Conservation (phyloP, 2,329 filamentous ascomycete genomes). For the Sclerotinia nivalis region DNA sequence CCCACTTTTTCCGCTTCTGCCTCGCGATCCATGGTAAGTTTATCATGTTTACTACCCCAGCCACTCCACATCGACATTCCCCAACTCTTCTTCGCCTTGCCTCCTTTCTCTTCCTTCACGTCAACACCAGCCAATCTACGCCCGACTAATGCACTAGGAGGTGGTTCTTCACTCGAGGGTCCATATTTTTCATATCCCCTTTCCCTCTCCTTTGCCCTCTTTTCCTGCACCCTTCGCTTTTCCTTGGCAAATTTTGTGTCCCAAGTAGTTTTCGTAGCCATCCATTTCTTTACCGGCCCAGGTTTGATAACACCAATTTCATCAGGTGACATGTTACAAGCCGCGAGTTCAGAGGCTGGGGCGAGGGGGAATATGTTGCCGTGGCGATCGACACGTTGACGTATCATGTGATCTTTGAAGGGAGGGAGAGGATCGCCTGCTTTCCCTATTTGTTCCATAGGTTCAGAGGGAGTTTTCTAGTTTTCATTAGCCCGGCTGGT, state of each 20-base stretch:
- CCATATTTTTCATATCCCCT: slow-evolving; percentile 71
- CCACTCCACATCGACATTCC: slow-evolving; percentile 81
- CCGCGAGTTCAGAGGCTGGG: slow-evolving; percentile 63
- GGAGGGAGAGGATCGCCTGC: slow-evolving; percentile 80
- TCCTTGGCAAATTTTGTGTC: slow-evolving; percentile 70
- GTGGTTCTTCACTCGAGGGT: slow-evolving; percentile 68
- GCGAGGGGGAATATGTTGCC: slow-evolving; percentile 72
- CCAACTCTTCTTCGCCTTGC: slow-evolving; percentile 64
- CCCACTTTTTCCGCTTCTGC: slow-evolving; percentile 53
- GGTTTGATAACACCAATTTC: slow-evolving; percentile 79
- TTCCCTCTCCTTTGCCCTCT: slow-evolving; percentile 70
- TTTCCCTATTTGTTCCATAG: slow-evolving; percentile 62
- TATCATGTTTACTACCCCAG: slow-evolving; percentile 88
- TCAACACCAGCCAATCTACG: slow-evolving; percentile 55
- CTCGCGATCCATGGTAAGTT: slow-evolving; percentile 65
- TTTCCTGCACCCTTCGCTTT: slow-evolving; percentile 71
- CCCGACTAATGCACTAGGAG: slow-evolving; percentile 79
- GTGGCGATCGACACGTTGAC: slow-evolving; percentile 79
- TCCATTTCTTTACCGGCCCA: slow-evolving; percentile 79
- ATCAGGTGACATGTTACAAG: slow-evolving; percentile 59
- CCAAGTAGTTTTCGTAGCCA: slow-evolving; percentile 70
- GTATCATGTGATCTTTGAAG: slow-evolving; percentile 87
- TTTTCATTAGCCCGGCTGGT: slow-evolving; percentile 21
- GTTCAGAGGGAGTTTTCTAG: slow-evolving; percentile 21
- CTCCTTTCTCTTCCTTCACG: slow-evolving; percentile 48